These are phyloP conservation scores for Arxiozyma slooffiae DNA, from an alignment of 1,139 yeast genomes.

Conservation along the genomic window DNA sequence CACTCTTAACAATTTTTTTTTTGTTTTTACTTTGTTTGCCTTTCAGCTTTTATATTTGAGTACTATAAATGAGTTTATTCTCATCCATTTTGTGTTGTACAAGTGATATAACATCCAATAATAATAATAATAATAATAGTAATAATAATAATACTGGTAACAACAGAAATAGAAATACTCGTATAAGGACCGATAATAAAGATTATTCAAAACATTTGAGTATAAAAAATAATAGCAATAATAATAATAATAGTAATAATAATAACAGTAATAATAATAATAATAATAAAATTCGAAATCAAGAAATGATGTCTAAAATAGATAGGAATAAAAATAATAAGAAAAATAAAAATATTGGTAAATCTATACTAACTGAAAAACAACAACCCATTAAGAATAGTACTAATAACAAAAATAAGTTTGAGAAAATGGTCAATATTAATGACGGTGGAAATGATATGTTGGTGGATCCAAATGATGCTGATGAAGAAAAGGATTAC, in stretches of 20 bases:
- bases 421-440: background rate
- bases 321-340: conserved; percentile 1
- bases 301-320: background rate
- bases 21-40: background rate
- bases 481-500: conserved; percentile 8
- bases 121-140: conserved; percentile 2
- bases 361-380: background rate
- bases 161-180: conserved; percentile 8
- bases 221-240: background rate
- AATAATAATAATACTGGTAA: conserved; percentile 10
- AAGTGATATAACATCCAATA: conserved; percentile 11
- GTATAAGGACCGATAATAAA: conserved; percentile 3
- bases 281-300: background rate
- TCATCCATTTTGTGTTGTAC: conserved; percentile 25
- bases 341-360: conserved; percentile 13
- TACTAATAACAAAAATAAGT: background rate
- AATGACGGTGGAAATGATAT: background rate
- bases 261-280: background rate
- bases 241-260: conserved; percentile 1
- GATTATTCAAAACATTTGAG: background rate
- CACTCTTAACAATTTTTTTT: background rate
- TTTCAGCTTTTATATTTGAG: background rate
- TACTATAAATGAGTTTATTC: conserved; percentile 24
- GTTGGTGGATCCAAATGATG: conserved; percentile 9
- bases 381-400: background rate